Conservation (phyloP, 2,329 filamentous ascomycete species). For the Arachnomyces sp. region DNA sequence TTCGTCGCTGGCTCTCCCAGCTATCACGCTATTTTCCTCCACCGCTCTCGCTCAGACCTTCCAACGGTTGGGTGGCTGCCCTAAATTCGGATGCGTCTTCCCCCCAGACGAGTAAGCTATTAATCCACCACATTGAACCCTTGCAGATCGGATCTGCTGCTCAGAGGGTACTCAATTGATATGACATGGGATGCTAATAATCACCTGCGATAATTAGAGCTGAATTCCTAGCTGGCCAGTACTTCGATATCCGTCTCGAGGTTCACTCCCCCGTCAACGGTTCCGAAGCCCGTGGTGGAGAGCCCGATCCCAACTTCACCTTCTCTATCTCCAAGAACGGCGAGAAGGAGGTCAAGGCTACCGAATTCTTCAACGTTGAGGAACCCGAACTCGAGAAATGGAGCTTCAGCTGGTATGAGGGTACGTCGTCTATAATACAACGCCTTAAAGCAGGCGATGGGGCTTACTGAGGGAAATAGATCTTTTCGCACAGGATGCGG, state of each 20-base stretch:
- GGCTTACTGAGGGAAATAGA: slow-evolving; percentile 34
- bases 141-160: not conserved
- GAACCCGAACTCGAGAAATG: slow-evolving; percentile 71
- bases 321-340: slow-evolving; percentile 66
- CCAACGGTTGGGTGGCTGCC: slow-evolving; percentile 48
- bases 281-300: slow-evolving; percentile 65
- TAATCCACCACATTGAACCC: not conserved
- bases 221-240: slow-evolving; percentile 76
- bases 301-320: slow-evolving; percentile 59
- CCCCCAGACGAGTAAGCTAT: slow-evolving; percentile 48
- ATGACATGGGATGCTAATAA: not conserved
- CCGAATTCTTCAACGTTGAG: slow-evolving; percentile 59
- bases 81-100: slow-evolving; percentile 48
- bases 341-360: slow-evolving; percentile 44
- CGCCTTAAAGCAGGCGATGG: not conserved
- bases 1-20: no score
- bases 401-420: slow-evolving; percentile 79
- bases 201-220: slow-evolving; percentile 36
- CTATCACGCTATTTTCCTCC: no score
- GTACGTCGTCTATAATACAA: slow-evolving; percentile 23
- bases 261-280: slow-evolving; percentile 75
- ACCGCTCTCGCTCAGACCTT: slow-evolving; percentile 34
- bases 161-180: not conserved
- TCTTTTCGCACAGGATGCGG: slow-evolving; percentile 65
- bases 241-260: slow-evolving; percentile 75